Base-by-base conservation (phyloP, 2,329 filamentous ascomycete species). In the Hypoxylon sp. region DNA sequence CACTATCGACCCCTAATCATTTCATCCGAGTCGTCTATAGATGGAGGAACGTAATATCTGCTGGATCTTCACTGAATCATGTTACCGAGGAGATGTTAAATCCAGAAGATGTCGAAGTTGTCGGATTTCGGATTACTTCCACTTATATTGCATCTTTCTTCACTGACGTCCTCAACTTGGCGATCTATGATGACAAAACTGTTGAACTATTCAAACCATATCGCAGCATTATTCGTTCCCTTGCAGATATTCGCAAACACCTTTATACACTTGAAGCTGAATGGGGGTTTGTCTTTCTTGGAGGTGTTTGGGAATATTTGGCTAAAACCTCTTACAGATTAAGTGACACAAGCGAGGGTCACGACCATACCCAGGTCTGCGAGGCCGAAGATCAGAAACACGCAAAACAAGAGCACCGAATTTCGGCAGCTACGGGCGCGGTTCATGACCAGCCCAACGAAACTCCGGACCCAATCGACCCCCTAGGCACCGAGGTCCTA, bases 1-100 rank as follows among this genome's bases (percentile, higher is more conserved):
- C 62, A 17, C 3, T 8, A 37, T 8, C 48, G 6, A 37, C n/a
- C 13, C 58, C 46, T 14, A 17, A 26, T 22, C 55, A 63, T 10
- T 61, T 68, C 46, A 68, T 68, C 29, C 44, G 65, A 26, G 60
- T 37, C 17, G 26, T 54, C 47, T 68, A 68, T 37, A 58, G 24
- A 35, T 62, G 58, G 64, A 67, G 50, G 37, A 58, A 33, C 17
- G 53, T 54, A 48, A 24, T 10, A n/a, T 24, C 53, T 24, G 11
- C 37, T 35, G 57, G 24, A n/a, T 17, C 37, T n/a, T 9, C 39
- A 33, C 57, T n/a, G 11, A 39, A 39, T 8, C 22, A 29, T n/a
- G 22, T 24, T 19, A 31, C 35, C n/a, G 26, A 24, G 3, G 35
- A 46, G 14, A 33, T 33, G 11, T 56, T 56, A 19, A 42, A 47